Evolutionary conservation across 2,329 filamentous ascomycete genomes (phyloP).

Genomic region (Hymenoscyphus scutula): DNA sequence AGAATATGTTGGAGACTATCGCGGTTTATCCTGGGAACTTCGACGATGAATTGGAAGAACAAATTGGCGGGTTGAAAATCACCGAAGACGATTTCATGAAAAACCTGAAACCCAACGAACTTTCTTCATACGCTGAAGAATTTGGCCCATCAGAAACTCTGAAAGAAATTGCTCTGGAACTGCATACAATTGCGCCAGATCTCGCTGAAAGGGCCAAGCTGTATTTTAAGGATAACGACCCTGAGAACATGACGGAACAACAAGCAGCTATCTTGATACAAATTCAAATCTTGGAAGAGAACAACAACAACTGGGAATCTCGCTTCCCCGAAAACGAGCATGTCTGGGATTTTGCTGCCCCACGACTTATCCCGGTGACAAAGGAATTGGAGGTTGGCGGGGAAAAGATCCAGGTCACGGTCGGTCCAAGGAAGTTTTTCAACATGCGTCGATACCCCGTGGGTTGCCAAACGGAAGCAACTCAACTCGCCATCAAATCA

Average conservation of each 20-base stretch:
- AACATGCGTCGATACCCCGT: constrained; percentile 26
- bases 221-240: not conserved
- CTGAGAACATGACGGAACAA: constrained; percentile 9
- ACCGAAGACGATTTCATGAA: not conserved
- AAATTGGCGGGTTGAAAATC: not conserved
- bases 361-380: constrained; percentile 8
- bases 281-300: constrained; percentile 31
- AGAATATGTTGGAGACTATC: not conserved
- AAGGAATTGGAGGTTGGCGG: not conserved
- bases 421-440: constrained; percentile 24
- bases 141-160: not conserved
- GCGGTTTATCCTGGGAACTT: not conserved
- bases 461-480: constrained; percentile 21
- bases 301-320: constrained; percentile 32
- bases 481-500: constrained; percentile 19
- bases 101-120: not conserved
- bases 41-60: not conserved
- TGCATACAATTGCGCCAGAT: constrained; percentile 25
- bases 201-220: constrained; percentile 21
- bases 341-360: constrained; percentile 31
- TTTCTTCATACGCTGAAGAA: not conserved
- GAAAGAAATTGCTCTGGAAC: constrained; percentile 21
- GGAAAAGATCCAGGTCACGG: constrained; percentile 3
- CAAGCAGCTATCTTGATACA: constrained; percentile 27
- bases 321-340: constrained; percentile 29